A percentile compares a stretch with the other conserved stretches of the same genome.
These are phyloP conservation scores for Psilocybe cubensis DNA, from an alignment of 768 basidiomycete genomes.

Conservation along the genomic window DNA sequence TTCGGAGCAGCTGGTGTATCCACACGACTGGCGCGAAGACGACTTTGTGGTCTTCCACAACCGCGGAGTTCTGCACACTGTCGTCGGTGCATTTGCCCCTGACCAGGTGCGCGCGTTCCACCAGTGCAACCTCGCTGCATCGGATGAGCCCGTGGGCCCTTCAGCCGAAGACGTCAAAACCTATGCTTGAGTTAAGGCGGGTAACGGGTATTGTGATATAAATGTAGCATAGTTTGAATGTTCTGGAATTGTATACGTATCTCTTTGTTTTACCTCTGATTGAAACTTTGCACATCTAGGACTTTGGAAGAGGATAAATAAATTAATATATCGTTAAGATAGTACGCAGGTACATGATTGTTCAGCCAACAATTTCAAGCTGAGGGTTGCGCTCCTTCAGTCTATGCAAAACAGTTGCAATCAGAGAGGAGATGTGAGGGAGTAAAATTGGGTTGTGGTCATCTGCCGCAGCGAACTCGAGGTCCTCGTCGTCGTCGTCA, in stretches of 20 bases:
- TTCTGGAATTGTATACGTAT: not conserved
- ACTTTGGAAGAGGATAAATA: not conserved
- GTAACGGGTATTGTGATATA: not conserved
- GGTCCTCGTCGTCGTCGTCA: slow-evolving; percentile 10
- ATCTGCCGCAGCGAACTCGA: slow-evolving; percentile 5
- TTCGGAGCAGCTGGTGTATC: slow-evolving; percentile 68
- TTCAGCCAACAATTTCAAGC: slow-evolving; percentile 6
- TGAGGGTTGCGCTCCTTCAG: slow-evolving; percentile 13
- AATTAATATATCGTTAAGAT: no score
- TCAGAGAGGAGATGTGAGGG: slow-evolving; percentile 8
- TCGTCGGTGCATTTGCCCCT: slow-evolving; percentile 74
- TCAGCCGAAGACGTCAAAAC: slow-evolving; percentile 64
- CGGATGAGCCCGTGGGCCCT: slow-evolving; percentile 72
- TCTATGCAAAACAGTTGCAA: slow-evolving; percentile 7
- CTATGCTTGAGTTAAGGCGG: slow-evolving; percentile 45
- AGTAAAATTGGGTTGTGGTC: slow-evolving; percentile 11
- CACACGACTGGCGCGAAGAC: slow-evolving; percentile 77
- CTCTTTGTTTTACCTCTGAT: no score
- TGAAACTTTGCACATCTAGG: not conserved
- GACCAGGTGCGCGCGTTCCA: slow-evolving; percentile 79
- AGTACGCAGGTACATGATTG: no score
- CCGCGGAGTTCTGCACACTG: slow-evolving; percentile 78
- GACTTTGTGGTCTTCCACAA: slow-evolving; percentile 90
- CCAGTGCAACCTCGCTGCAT: slow-evolving; percentile 88
- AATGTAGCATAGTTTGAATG: not conserved